Base-by-base conservation (phyloP, 2,329 filamentous ascomycete species). In the Sclerotinia borealis region DNA sequence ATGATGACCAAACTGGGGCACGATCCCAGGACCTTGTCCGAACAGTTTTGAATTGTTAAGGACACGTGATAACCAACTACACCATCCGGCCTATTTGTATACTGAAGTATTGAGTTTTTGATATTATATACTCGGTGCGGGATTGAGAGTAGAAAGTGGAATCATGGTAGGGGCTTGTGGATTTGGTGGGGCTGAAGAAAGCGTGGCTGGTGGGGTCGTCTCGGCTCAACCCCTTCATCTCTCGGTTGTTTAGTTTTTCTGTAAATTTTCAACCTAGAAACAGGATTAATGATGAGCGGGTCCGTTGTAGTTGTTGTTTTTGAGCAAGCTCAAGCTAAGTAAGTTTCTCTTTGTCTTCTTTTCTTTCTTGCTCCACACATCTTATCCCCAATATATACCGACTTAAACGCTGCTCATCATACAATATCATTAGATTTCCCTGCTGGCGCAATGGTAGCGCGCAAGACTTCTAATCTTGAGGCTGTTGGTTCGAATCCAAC, bases 381-480 rank as follows among this genome's bases (percentile, higher is more conserved):
- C 25, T 3, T n/a, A 3, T n/a, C n/a, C n/a, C n/a, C 8, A 36
- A 1, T 2, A 55, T 41, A 41, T 15, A 15, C 1, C n/a, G 1
- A 5, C 2, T 13, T 55, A 22, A 17, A 2, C 0, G 0, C 0
- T 0, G 0, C 0, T 0, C 0, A 0, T 0, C 0, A 29, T 6
- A n/a, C 5, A 41, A 22, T 0, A 31, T 17, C 25, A 15, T 5
- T 31, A 43, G 52, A 55, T 55, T 55, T 55, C 52, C 52, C 52
- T 55, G 52, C 52, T 55, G 52, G 52, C 52, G 52, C 52, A 55
- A 55, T 55, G 52, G 52, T 55, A 55, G 52, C 52, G 52, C 52
- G 52, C 37, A 55, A 55, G 52, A 55, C 52, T 55, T 55, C 52
- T 55, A 54, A 54, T 55, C 52, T 55, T 55, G 37, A 56, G 52